Evolutionary conservation across 1,284 basidiomycete species (phyloP).

Genomic region (Schizopora paradoxa): DNA sequence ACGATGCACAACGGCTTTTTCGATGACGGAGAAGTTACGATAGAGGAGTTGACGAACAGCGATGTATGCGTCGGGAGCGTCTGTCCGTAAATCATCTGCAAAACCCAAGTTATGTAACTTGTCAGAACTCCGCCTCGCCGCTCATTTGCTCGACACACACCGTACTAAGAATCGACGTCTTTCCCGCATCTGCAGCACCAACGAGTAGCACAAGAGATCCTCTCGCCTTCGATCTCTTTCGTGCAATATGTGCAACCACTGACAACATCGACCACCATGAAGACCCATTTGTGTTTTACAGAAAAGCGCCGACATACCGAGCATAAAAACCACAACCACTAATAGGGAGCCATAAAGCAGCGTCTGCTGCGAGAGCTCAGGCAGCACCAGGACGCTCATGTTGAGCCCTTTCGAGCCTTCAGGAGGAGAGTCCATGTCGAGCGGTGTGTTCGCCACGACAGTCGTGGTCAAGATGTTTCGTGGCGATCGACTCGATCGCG

Average conservation of each 20-base stretch:
- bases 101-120: background rate
- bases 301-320: constrained; percentile 12
- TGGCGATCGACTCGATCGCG: too few species aligned
- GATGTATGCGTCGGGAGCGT: constrained; percentile 66
- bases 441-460: too few species aligned
- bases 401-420: too few species aligned
- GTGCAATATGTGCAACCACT: constrained; percentile 35
- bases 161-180: constrained; percentile 61
- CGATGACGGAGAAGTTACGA: constrained; percentile 36
- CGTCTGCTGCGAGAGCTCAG: constrained; percentile 25
- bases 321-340: constrained; percentile 27
- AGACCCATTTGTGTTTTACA: background rate
- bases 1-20: constrained; percentile 46
- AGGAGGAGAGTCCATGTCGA: too few species aligned
- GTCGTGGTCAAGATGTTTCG: too few species aligned
- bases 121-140: constrained; percentile 25
- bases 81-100: constrained; percentile 58
- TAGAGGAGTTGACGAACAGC: constrained; percentile 59
- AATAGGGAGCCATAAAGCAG: constrained; percentile 27
- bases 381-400: constrained; percentile 22
- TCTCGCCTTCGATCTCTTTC: constrained; percentile 39
- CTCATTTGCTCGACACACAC: constrained; percentile 33
- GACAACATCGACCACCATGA: background rate
- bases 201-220: constrained; percentile 60
- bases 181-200: constrained; percentile 68